These are phyloP conservation scores for Crucibulum laeve DNA, from an alignment of 768 basidiomycete species.

Conservation along the genomic window DNA sequence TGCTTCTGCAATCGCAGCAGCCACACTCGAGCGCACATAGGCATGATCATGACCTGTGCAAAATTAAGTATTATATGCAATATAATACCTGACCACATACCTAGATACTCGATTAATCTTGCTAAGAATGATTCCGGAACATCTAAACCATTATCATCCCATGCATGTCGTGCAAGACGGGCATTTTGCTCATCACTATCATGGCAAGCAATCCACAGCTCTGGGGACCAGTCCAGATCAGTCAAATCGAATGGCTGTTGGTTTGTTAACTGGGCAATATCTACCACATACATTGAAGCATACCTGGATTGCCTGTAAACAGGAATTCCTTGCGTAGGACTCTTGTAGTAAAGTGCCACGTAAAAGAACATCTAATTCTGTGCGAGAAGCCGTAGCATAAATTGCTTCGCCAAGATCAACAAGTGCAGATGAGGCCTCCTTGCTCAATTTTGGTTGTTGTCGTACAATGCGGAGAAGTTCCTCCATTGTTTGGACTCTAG, in stretches of 20 bases:
- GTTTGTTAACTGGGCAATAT: constrained; percentile 2
- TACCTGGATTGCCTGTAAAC: constrained; percentile 89
- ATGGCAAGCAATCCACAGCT: constrained; percentile 84
- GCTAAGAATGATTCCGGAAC: constrained; percentile 64
- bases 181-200: constrained; percentile 87
- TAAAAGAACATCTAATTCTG: constrained; percentile 66
- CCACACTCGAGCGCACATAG: constrained; percentile 73
- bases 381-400: constrained; percentile 51
- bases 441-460: constrained; percentile 75
- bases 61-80: background rate
- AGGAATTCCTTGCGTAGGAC: constrained; percentile 81
- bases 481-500: constrained; percentile 64
- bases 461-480: constrained; percentile 70
- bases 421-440: constrained; percentile 78
- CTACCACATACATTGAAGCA: constrained; percentile 1
- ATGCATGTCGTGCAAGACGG: constrained; percentile 71
- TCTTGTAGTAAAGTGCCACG: constrained; percentile 80
- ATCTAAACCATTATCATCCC: constrained; percentile 96
- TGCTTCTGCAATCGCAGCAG: constrained; percentile 73
- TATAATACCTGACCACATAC: constrained; percentile 33
- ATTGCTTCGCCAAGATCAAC: constrained; percentile 81
- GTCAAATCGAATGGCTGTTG: constrained; percentile 88
- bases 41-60: constrained; percentile 67
- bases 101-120: constrained; percentile 61
- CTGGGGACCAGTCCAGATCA: constrained; percentile 88